Conservation (phyloP, 2,329 filamentous ascomycete species). For the Periconia sp. region DNA sequence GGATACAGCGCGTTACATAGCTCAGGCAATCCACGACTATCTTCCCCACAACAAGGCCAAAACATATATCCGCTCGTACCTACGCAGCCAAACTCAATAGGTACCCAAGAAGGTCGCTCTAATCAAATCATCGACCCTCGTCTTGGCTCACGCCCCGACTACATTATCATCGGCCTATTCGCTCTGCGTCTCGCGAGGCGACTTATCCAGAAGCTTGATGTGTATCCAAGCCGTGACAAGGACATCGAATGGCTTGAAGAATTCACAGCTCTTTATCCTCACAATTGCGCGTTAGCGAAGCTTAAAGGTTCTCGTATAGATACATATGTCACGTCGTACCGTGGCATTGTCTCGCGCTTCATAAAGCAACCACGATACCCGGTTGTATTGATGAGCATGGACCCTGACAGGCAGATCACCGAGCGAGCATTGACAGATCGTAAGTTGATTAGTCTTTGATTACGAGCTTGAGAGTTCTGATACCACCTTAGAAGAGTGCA, state of each 20-base stretch:
- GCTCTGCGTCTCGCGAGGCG: slow-evolving; percentile 24
- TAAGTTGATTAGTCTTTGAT: slow-evolving; percentile 12
- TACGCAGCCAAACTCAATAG: too few relatives aligned
- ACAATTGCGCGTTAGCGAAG: slow-evolving; percentile 22
- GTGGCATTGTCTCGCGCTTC: slow-evolving; percentile 24
- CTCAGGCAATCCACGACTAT: too few relatives aligned
- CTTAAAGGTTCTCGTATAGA: slow-evolving; percentile 17
- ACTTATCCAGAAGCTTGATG: slow-evolving; percentile 21
- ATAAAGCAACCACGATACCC: slow-evolving; percentile 29
- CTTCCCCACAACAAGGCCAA: too few relatives aligned
- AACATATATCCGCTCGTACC: too few relatives aligned
- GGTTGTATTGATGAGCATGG: slow-evolving; percentile 27
- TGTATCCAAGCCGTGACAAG: slow-evolving; percentile 15
- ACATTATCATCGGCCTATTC: slow-evolving; percentile 34
- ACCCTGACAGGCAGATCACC: slow-evolving; percentile 15
- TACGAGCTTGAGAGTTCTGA: background rate
- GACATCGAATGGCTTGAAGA: slow-evolving; percentile 27
- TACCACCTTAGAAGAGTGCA: slow-evolving; percentile 13
- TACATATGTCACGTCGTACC: slow-evolving; percentile 23
- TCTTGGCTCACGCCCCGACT: slow-evolving; percentile 10
- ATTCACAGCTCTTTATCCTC: slow-evolving; percentile 23
- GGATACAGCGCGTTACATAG: too few relatives aligned
- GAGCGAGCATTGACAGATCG: slow-evolving; percentile 19
- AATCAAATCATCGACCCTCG: too few relatives aligned
- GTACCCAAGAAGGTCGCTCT: too few relatives aligned